Evolutionary conservation across 768 basidiomycete genomes (phyloP).

Genomic region (Hericium coralloides): DNA sequence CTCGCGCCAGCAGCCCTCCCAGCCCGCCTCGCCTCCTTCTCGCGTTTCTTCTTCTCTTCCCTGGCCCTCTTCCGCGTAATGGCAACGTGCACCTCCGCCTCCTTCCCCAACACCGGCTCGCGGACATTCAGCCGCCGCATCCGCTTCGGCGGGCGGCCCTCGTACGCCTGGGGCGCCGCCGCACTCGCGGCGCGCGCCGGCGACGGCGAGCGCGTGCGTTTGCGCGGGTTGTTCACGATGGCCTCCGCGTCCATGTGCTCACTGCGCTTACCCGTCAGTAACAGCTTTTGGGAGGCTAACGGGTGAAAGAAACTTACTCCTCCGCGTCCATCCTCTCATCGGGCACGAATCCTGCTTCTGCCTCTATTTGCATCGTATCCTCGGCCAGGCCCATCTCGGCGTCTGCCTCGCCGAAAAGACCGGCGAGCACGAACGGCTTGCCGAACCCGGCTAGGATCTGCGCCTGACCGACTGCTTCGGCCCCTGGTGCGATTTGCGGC

Average conservation of each 20-base stretch:
- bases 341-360: conserved; percentile 6
- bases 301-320: not conserved
- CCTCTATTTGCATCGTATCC: conserved; percentile 27
- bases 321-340: conserved; percentile 7
- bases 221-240: not conserved
- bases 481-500: conserved; percentile 51
- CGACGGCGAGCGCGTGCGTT: conserved; percentile 5
- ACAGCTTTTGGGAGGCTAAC: not conserved
- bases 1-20: not conserved
- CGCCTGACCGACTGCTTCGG: conserved; percentile 73
- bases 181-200: not conserved
- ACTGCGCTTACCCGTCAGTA: not conserved
- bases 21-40: conserved; percentile 1
- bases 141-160: conserved; percentile 6
- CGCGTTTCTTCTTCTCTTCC: conserved; percentile 1
- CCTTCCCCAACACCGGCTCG: conserved; percentile 1
- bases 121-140: conserved; percentile 4
- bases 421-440: conserved; percentile 75
- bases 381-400: conserved; percentile 47
- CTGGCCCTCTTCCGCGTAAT: not conserved
- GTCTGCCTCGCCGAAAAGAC: conserved; percentile 74
- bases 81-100: not conserved
- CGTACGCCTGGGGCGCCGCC: not conserved
- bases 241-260: not conserved
- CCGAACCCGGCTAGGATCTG: conserved; percentile 65